Evolutionary conservation across 768 basidiomycete genomes (phyloP), one percentile per base, ranked within the genome.

Genomic region (Pisolithus albus): DNA sequence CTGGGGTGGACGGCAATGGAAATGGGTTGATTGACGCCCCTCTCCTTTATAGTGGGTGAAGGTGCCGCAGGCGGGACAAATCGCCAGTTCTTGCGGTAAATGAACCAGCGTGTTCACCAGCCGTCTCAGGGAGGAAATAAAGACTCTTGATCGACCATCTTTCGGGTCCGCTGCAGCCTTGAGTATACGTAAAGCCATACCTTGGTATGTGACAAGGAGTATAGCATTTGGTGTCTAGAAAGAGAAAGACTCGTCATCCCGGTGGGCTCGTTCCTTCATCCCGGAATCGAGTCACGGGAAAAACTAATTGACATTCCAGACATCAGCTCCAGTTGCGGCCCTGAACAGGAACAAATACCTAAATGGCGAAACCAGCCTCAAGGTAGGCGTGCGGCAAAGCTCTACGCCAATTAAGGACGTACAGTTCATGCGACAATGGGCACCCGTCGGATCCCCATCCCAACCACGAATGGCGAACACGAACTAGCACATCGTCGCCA

Each of bases 351-450:
- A 48, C 51, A 39, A 61, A 57, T 67, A 67, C 67, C 65, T 62
- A 63, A 68, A 50, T 53, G 48, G 58, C 41, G 54, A 66, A 62
- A 46, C 7, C 38, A 54, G 54, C 66, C 66, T 69, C 66, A 65
- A 65, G 66, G 66, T 57, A 57, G 64, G 32, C 50, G 65, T 67
- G 67, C 59, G 65, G 63, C 61, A 39, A 43, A 53, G 49, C 39
- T 53, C 65, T 67, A 60, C 65, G 64, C 58, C 60, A 52, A 13
- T 28, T 18, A 58, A 57, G 56, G 54, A 58, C 57, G 32, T 46
- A 21, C 54, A 34, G 13, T 57, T 54, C 45, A 59, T 58, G 65
- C 61, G 62, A 65, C 67, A 68, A 63, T 46, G 52, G 18, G 45
- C 58, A 60, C 50, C 63, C 56, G 59, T 55, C 61, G 54, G 66